phyloP scores from a whole-genome alignment of 2,329 filamentous ascomycete species.

The Lasiodiplodia gonubiensis region DNA sequence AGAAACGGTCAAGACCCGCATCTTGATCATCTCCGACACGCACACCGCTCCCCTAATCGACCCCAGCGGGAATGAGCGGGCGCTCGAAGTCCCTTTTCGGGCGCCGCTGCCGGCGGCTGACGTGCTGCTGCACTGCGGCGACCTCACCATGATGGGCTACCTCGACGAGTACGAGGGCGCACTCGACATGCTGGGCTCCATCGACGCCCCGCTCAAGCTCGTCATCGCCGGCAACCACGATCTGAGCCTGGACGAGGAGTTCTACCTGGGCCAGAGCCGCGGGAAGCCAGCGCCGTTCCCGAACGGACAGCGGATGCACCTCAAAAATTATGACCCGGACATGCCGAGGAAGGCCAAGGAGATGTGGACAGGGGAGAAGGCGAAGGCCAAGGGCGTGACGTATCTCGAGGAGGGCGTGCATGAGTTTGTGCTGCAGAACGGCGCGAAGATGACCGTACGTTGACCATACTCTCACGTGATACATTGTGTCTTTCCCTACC shows the following conservation, averaged over 20 bases:
- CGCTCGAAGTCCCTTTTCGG: conserved; percentile 33
- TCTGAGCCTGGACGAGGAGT: conserved; percentile 60
- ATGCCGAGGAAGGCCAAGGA: conserved; percentile 38
- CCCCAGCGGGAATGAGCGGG: background rate
- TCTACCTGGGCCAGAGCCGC: conserved; percentile 43
- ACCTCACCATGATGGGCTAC: conserved; percentile 61
- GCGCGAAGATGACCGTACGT: conserved; percentile 53
- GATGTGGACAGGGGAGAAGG: conserved; percentile 55
- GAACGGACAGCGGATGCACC: conserved; percentile 39
- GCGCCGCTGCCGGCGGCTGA: conserved; percentile 57
- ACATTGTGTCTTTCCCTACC: background rate
- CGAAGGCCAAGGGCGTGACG: conserved; percentile 53
- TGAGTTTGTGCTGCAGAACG: conserved; percentile 55
- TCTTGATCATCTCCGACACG: conserved; percentile 54
- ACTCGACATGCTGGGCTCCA: conserved; percentile 53
- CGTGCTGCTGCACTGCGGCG: conserved; percentile 64
- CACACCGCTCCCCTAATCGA: conserved; percentile 38
- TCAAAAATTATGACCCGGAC: conserved; percentile 33
- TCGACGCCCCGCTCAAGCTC: conserved; percentile 63
- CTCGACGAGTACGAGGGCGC: conserved; percentile 55
- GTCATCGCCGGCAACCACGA: conserved; percentile 70
- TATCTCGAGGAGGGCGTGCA: conserved; percentile 63
- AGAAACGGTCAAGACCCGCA: conserved; percentile 44
- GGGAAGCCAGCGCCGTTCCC: background rate
- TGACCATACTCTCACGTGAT: background rate